phyloP scores from a whole-genome alignment of 352 stramenopile species.

The Phytopythium montanum region DNA sequence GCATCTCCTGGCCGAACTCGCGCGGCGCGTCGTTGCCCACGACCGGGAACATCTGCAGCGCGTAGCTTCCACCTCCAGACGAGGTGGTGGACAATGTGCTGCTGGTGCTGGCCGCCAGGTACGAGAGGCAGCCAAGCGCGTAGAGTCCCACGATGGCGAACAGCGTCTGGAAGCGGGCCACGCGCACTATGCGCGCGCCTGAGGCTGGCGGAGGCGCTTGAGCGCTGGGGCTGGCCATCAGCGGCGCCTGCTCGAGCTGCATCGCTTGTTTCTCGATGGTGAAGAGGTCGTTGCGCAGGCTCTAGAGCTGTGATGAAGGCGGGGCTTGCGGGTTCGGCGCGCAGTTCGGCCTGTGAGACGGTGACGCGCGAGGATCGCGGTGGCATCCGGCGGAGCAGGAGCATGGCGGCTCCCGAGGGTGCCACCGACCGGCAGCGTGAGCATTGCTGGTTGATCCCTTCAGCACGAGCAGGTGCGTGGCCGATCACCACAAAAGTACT shows the following conservation, averaged over 20 bases:
- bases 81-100: neutral
- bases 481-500: neutral
- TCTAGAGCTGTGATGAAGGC: neutral
- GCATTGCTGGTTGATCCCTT: neutral
- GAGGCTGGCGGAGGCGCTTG: neutral
- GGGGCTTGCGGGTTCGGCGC: neutral
- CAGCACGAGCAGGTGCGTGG: neutral
- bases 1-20: neutral
- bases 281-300: neutral
- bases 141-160: conserved; percentile 26
- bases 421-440: neutral
- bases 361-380: neutral
- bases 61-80: neutral
- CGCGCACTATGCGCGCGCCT: neutral
- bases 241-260: neutral
- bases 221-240: neutral
- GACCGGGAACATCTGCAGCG: conserved; percentile 8
- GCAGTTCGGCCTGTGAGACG: neutral
- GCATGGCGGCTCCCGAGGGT: neutral
- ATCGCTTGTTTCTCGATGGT: neutral
- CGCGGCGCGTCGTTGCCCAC: neutral
- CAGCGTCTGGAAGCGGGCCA: conserved; percentile 12
- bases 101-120: neutral
- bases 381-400: neutral
- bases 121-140: conserved; percentile 22